A percentile compares a stretch with the other conserved stretches of the same genome.
Evolutionary conservation across 2,329 filamentous ascomycete genomes (phyloP).

Genomic region (Orbilia oligospora): DNA sequence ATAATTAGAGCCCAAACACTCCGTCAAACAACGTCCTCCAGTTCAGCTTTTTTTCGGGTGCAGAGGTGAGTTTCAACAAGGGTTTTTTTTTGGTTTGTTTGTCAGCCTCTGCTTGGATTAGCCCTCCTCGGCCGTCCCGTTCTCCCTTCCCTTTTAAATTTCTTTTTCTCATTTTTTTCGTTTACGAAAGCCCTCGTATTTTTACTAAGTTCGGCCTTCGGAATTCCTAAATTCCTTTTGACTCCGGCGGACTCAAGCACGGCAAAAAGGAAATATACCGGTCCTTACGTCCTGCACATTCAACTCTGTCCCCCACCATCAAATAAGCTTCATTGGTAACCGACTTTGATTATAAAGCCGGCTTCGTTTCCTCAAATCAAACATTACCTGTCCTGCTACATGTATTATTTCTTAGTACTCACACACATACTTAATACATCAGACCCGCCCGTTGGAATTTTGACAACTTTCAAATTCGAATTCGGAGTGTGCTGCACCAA

Average conservation of each 20-base stretch:
- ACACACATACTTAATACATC: conserved; percentile 2
- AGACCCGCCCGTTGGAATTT: conserved; percentile 16
- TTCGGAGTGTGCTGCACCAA: conserved; percentile 8
- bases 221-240: conserved; percentile 31
- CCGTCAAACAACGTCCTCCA: conserved; percentile 6
- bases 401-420: too few relatives aligned
- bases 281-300: not conserved
- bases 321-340: conserved; percentile 12
- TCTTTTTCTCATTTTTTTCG: not conserved
- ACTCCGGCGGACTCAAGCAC: conserved; percentile 29
- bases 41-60: conserved; percentile 12
- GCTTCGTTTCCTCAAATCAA: conserved; percentile 25
- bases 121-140: conserved; percentile 18
- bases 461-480: not conserved
- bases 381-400: not conserved
- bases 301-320: conserved; percentile 19
- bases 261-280: conserved; percentile 27
- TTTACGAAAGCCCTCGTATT: not conserved
- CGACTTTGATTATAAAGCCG: conserved; percentile 51
- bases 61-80: conserved; percentile 25
- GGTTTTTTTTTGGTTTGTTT: conserved; percentile 10
- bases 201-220: conserved; percentile 26
- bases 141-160: not conserved
- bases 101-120: conserved; percentile 24
- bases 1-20: conserved; percentile 31